These are phyloP conservation scores for Aspergillus glaucus DNA, from an alignment of 2,329 filamentous ascomycete genomes.

Conservation along the genomic window DNA sequence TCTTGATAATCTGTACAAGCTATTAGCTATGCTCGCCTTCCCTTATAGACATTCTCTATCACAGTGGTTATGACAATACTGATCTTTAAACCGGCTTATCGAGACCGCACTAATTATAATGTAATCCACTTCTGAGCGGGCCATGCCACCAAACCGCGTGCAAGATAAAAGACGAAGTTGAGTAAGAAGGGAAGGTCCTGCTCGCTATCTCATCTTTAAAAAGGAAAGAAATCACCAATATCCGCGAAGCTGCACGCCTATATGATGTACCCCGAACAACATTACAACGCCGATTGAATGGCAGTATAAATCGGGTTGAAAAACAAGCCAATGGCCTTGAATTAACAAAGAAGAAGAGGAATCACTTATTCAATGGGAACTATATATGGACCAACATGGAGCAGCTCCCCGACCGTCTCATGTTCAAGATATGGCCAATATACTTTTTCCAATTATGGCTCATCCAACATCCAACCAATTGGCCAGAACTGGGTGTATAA, in stretches of 20 bases:
- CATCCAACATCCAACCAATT: background rate
- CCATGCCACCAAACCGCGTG: background rate
- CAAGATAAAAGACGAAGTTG: background rate
- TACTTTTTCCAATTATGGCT: background rate
- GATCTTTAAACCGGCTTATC: no score
- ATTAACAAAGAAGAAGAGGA: background rate
- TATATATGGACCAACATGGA: background rate
- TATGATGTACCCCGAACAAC: background rate
- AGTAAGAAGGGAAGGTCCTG: background rate
- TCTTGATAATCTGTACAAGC: no score
- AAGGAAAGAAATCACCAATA: background rate
- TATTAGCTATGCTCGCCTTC: no score
- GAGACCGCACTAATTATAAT: no score
- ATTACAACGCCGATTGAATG: background rate
- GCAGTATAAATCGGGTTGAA: background rate
- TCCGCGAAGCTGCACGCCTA: background rate
- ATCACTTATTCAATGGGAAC: background rate
- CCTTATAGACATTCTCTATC: no score
- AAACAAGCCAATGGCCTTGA: background rate
- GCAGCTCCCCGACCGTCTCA: background rate
- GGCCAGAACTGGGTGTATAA: conserved; percentile 3
- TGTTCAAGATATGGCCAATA: conserved; percentile 3
- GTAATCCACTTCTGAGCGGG: no score
- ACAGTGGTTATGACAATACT: no score
- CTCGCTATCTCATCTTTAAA: background rate